phyloP scores from a whole-genome alignment of 208 protist genomes.

The Entamoeba histolytica region DNA sequence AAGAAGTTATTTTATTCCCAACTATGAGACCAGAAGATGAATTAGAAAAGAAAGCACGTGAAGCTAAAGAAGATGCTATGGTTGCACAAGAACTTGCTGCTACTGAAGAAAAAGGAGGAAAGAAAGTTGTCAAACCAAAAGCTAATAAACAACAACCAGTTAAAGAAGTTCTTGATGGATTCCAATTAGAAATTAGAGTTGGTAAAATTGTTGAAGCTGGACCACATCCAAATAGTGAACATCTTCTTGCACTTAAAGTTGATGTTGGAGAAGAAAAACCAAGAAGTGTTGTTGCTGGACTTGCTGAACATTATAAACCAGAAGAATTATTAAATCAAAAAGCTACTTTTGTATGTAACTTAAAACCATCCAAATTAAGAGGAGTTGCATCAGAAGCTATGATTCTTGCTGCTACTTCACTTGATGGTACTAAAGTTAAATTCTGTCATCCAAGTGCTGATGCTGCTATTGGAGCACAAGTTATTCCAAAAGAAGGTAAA shows the following conservation, averaged over 20 bases:
- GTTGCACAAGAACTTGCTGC: no score
- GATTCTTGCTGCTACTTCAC: neutral
- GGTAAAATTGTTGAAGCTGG: neutral
- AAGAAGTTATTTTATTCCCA: conserved; percentile 28
- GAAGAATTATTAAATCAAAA: neutral
- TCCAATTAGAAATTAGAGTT: neutral
- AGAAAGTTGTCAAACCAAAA: no score
- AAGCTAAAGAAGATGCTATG: no score
- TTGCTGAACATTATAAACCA: neutral
- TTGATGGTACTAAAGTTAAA: neutral
- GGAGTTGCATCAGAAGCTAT: neutral
- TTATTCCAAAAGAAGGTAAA: neutral
- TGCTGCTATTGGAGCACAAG: neutral
- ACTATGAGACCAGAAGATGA: neutral
- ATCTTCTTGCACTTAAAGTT: neutral
- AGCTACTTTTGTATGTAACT: neutral
- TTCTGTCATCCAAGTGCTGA: neutral
- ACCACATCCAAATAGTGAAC: neutral
- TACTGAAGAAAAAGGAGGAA: no score
- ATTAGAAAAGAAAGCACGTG: no score
- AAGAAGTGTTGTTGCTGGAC: conserved; percentile 2
- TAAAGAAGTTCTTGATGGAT: neutral
- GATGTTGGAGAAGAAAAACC: neutral
- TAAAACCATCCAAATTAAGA: neutral
- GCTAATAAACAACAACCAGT: neutral